Conservation (phyloP, 441 rosid genomes). For the Theobroma grandiflorum region DNA sequence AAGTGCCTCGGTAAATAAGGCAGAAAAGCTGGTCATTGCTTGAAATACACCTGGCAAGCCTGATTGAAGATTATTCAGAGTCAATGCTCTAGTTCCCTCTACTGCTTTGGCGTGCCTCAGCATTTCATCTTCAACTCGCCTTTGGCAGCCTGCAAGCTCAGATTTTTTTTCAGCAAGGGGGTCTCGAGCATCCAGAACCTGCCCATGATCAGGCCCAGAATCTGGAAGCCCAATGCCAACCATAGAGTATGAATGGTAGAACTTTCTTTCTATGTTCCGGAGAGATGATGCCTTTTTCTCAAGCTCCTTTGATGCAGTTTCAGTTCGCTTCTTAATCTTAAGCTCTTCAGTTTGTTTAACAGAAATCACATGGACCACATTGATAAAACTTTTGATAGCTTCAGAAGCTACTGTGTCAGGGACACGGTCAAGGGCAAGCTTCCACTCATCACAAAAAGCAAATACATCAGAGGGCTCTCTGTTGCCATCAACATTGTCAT, state of each 20-base stretch:
- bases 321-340: slow-evolving; percentile 77
- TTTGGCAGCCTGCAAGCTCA: slow-evolving; percentile 84
- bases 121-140: slow-evolving; percentile 92
- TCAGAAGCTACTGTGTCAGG: slow-evolving; percentile 96
- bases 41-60: slow-evolving; percentile 95
- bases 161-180: slow-evolving; percentile 85
- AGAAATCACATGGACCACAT: slow-evolving; percentile 78
- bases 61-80: slow-evolving; percentile 86
- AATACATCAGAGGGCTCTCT: slow-evolving; percentile 55
- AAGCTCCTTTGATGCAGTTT: slow-evolving; percentile 78
- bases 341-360: slow-evolving; percentile 80
- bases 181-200: slow-evolving; percentile 79
- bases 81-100: slow-evolving; percentile 90
- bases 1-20: slow-evolving; percentile 72
- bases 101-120: slow-evolving; percentile 82
- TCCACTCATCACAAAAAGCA: slow-evolving; percentile 95
- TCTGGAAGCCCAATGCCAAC: slow-evolving; percentile 88
- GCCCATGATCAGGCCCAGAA: slow-evolving; percentile 66
- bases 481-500: slow-evolving; percentile 44
- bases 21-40: slow-evolving; percentile 86
- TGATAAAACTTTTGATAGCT: slow-evolving; percentile 94
- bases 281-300: slow-evolving; percentile 93
- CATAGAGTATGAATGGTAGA: slow-evolving; percentile 86
- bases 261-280: slow-evolving; percentile 86
- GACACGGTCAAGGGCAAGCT: slow-evolving; percentile 86